Base-by-base conservation (phyloP, 768 basidiomycete species). In the Psilocybe azurescens region DNA sequence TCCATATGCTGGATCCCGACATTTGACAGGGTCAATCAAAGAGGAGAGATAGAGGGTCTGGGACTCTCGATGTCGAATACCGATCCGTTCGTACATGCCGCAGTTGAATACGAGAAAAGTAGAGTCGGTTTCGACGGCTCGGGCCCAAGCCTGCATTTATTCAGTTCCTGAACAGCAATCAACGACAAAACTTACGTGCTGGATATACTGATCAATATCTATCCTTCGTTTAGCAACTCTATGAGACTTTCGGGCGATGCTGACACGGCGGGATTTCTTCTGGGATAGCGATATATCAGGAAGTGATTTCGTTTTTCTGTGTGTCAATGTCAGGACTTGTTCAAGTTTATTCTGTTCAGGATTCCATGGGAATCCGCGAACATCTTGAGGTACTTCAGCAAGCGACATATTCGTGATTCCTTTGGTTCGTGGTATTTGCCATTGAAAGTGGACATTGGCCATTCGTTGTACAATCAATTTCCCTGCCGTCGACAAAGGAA, bases 31-130 rank as follows among this genome's bases (percentile, higher is more conserved):
- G 44, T 62, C 65, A 32, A 65, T 60, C 11, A 59, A n/a, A 2
- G 50, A 30, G 1, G 62, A 58, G n/a, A 63, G 32, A 18, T 48
- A 59, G 1, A 63, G 32, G 5, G 58, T 63, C 32, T 59, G 58
- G 1, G 53, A 41, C 18, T 5, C 53, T 7, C 62, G 24, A 29
- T 63, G 58, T n/a, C 58, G 62, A 38, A 63, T 46, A 6, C 58
- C 62, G 28, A 63, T 63, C 6, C 62, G 44, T 18, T 63, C 62
- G 28, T 49, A 63, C 7, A 7, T 8, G 7, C 62, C 62, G 20
- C 62, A 63, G 38, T 63, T 38, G 24, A 63, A 20, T 24, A 59
- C 32, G 39, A 63, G 51, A 33, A 59, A 63, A 30, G 62, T 63
- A 0, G 58, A 30, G 20, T 63, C 62, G 16, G 47, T 5, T 10